Base-by-base conservation (phyloP, 768 basidiomycete genomes). In the Cystobasidium onofrii region DNA sequence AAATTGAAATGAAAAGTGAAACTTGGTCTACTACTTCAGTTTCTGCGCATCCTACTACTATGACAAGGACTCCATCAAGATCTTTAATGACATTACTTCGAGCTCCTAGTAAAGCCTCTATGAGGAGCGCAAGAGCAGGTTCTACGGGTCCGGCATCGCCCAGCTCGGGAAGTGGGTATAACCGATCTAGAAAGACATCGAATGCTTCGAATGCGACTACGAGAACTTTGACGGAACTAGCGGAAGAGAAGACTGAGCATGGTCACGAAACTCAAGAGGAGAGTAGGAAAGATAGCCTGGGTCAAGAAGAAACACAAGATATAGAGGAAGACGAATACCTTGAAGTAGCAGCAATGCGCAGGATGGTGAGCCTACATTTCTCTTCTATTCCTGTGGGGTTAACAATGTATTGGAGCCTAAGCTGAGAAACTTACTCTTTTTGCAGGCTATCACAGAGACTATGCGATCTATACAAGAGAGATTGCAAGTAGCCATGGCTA, bases 391-490 rank as follows among this genome's bases (percentile, higher is more conserved):
- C 39, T 39, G 39, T 39, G n/a, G n/a, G n/a, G n/a, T n/a, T n/a
- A n/a, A n/a, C n/a, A n/a, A n/a, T n/a, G n/a, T n/a, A n/a, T n/a
- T n/a, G n/a, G n/a, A n/a, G n/a, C n/a, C n/a, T n/a, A n/a, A n/a
- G n/a, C n/a, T n/a, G n/a, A n/a, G n/a, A n/a, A n/a, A n/a, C n/a
- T n/a, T n/a, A n/a, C n/a, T n/a, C n/a, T n/a, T n/a, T n/a, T 7
- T 4, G 12, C 46, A 50, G 46, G 57, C 57, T 4, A 60, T 60
- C 57, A 60, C 29, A 9, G 57, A 60, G 57, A 60, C 57, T 12
- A 60, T 60, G 57, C 57, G 57, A 27, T 60, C 57, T 60, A 60
- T 60, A 29, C 57, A 60, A 34, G 57, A 60, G 20, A 60, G 33
- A 60, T 20, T 60, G 57, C 57, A 60, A 29, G 15, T 23, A 9